phyloP scores from a whole-genome alignment of 2,329 filamentous ascomycete genomes.

The Stachybotrys chlorohalonatus region DNA sequence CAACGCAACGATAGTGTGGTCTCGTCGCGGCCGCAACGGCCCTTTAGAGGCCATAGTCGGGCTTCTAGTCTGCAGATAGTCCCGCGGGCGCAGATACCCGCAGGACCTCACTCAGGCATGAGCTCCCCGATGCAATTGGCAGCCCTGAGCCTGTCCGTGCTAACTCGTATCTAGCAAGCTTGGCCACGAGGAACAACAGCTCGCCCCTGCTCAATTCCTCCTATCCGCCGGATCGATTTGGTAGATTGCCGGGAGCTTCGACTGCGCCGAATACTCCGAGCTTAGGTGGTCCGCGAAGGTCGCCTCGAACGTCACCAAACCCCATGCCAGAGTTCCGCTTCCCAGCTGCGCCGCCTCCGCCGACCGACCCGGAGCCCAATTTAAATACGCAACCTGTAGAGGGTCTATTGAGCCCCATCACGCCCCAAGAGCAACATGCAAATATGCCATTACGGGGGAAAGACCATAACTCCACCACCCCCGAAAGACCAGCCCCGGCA shows the following conservation, averaged over 20 bases:
- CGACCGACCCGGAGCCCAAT: slow-evolving; percentile 21
- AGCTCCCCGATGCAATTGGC: neutral
- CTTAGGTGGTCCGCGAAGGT: slow-evolving; percentile 23
- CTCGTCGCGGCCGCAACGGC: slow-evolving; percentile 35
- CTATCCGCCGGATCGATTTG: slow-evolving; percentile 40
- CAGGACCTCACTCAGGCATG: slow-evolving; percentile 30
- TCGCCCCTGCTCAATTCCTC: slow-evolving; percentile 47
- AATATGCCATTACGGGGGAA: slow-evolving; percentile 29
- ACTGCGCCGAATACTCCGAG: slow-evolving; percentile 38
- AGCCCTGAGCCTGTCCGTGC: neutral
- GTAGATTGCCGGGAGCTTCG: slow-evolving; percentile 28
- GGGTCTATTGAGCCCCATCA: slow-evolving; percentile 29
- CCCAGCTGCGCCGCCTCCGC: slow-evolving; percentile 36
- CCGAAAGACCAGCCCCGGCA: slow-evolving; percentile 51
- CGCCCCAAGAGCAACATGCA: slow-evolving; percentile 9
- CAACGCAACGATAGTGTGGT: slow-evolving; percentile 4
- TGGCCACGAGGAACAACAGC: slow-evolving; percentile 33
- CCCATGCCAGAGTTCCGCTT: slow-evolving; percentile 49
- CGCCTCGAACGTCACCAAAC: slow-evolving; percentile 31
- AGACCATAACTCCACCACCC: slow-evolving; percentile 38
- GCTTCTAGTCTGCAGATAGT: slow-evolving; percentile 73
- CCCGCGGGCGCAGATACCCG: slow-evolving; percentile 24
- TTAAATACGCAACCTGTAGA: slow-evolving; percentile 21
- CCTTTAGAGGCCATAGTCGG: slow-evolving; percentile 58
- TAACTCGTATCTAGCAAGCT: slow-evolving; percentile 18